phyloP scores from a whole-genome alignment of 345 rosid species.

The Cardamine occulta region DNA sequence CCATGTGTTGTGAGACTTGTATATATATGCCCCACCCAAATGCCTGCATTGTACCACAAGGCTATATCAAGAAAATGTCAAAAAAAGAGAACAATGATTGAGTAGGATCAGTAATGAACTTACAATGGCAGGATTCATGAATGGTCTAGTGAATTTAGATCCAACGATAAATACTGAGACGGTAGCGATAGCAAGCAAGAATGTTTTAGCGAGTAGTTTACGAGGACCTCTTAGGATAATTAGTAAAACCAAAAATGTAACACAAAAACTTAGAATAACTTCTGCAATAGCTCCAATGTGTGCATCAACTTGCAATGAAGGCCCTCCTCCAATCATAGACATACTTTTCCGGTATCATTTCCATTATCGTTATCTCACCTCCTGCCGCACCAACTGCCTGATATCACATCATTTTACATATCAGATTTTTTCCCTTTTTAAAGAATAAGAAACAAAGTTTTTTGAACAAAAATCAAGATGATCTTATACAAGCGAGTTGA shows the following conservation, averaged over 20 bases:
- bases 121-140: slow-evolving; percentile 99
- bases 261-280: slow-evolving; percentile 78
- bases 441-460: background rate
- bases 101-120: slow-evolving; percentile 45
- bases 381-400: slow-evolving; percentile 96
- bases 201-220: slow-evolving; percentile 53
- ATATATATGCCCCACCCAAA: slow-evolving; percentile 94
- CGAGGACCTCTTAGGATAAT: slow-evolving; percentile 80
- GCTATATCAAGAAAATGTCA: background rate
- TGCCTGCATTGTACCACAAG: slow-evolving; percentile 56
- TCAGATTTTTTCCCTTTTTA: background rate
- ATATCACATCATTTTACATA: background rate
- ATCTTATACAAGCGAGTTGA: background rate
- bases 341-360: slow-evolving; percentile 72
- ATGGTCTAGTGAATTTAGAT: slow-evolving; percentile 77
- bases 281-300: slow-evolving; percentile 89
- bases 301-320: slow-evolving; percentile 69
- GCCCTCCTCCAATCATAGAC: slow-evolving; percentile 66
- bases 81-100: background rate
- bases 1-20: slow-evolving; percentile 87
- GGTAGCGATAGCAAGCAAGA: slow-evolving; percentile 70
- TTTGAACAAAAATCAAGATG: background rate
- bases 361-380: slow-evolving; percentile 78
- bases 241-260: slow-evolving; percentile 68
- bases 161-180: slow-evolving; percentile 66